phyloP scores from a whole-genome alignment of 1,139 yeast species.

The Yamadazyma friedrichii region DNA sequence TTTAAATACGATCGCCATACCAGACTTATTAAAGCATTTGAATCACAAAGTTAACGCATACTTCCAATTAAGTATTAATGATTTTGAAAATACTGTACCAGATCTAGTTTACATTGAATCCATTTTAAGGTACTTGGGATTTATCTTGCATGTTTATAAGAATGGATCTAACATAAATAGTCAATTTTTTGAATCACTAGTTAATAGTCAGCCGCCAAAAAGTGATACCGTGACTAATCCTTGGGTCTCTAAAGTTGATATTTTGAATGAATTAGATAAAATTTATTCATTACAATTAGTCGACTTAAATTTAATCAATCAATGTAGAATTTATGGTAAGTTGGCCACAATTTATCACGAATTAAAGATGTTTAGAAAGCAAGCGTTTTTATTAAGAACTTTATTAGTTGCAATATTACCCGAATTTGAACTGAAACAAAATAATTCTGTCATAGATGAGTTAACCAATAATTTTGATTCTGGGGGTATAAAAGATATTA shows the following conservation, averaged over 20 bases:
- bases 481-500: conserved; percentile 25
- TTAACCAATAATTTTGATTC: not conserved
- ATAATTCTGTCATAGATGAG: not conserved
- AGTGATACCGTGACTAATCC: conserved; percentile 13
- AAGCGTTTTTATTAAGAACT: conserved; percentile 66
- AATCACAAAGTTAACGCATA: conserved; percentile 49
- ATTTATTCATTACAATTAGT: conserved; percentile 37
- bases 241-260: conserved; percentile 36
- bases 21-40: conserved; percentile 51
- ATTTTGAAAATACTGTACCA: conserved; percentile 77
- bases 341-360: conserved; percentile 65
- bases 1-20: conserved; percentile 26
- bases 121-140: conserved; percentile 59
- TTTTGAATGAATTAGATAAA: conserved; percentile 51
- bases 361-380: conserved; percentile 63
- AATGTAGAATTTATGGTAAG: conserved; percentile 61
- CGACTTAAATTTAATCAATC: conserved; percentile 50
- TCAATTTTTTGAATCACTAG: conserved; percentile 36
- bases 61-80: conserved; percentile 59
- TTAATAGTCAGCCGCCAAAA: conserved; percentile 15
- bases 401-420: conserved; percentile 54
- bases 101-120: conserved; percentile 78
- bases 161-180: conserved; percentile 49
- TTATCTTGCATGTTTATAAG: conserved; percentile 54
- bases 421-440: conserved; percentile 22